Conservation (phyloP, 768 basidiomycete genomes). For the Grammothele lineata region DNA sequence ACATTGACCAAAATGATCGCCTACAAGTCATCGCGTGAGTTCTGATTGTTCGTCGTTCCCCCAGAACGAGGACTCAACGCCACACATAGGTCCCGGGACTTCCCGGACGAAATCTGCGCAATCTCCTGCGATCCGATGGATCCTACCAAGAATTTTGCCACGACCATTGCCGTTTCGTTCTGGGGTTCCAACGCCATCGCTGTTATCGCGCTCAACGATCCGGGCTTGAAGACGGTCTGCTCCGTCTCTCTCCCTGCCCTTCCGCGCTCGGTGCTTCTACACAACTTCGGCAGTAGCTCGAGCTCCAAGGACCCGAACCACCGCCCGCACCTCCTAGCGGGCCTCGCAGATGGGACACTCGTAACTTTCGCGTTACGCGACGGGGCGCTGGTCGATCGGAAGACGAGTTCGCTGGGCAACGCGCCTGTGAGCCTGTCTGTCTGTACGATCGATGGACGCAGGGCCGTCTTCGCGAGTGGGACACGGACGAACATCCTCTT, state of each 20-base stretch:
- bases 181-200: conserved; percentile 69
- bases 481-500: conserved; percentile 66
- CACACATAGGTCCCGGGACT: conserved; percentile 17
- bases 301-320: conserved; percentile 32
- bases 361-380: conserved; percentile 44
- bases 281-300: conserved; percentile 51
- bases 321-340: conserved; percentile 62
- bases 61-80: too few relatives aligned
- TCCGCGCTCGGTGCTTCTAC: conserved; percentile 43
- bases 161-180: conserved; percentile 59
- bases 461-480: conserved; percentile 66
- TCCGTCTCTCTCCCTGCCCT: conserved; percentile 40
- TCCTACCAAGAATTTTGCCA: conserved; percentile 40
- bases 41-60: too few relatives aligned
- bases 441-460: conserved; percentile 49
- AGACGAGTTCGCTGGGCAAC: conserved; percentile 59
- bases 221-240: conserved; percentile 26
- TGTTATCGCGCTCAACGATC: conserved; percentile 39
- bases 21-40: conserved; percentile 33
- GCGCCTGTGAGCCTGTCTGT: conserved; percentile 59
- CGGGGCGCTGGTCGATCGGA: conserved; percentile 41
- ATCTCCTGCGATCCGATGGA: conserved; percentile 62
- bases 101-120: conserved; percentile 57
- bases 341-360: conserved; percentile 73
- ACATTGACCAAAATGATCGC: conserved; percentile 37